Base-by-base conservation (phyloP, 495 filamentous ascomycete species). In the Aspergillus baeticus region DNA sequence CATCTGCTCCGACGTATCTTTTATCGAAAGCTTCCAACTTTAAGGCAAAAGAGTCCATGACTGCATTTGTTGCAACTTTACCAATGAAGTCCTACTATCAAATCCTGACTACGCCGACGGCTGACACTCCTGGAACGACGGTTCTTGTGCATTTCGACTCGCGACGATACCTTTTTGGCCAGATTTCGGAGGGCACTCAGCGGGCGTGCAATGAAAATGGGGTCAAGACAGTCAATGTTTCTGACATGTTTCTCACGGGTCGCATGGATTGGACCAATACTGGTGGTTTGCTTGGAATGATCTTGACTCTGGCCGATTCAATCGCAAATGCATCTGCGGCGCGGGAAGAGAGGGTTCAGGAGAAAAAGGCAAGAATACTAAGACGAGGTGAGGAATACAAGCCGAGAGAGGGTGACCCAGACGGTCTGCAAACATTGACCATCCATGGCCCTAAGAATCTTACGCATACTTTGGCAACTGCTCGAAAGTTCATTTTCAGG, bases 401-500 rank as follows among this genome's bases (percentile, higher is more conserved):
- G 47, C 62, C 55, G 66, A 65, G 53, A 18, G 17, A 52, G 17
- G 23, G 17, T 39, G 50, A n/a, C n/a, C n/a, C n/a, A n/a, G n/a
- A n/a, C n/a, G n/a, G n/a, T n/a, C n/a, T n/a, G n/a, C n/a, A n/a
- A n/a, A n/a, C n/a, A n/a, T 57, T 97, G 55, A 84, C 79, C n/a
- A 69, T 98, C 10, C 87, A 92, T 64, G 92, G 91, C 8, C 80
- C 86, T 6, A 78, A 80, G 51, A 96, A 96, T 68, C 63, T 96
- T 39, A 78, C 81, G 22, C 88, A 97, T 62, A 81, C 82, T 1
- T 64, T 98, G 36, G 92, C 91, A 29, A 89, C 90, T 0, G 84
- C 88, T n/a, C 81, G 94, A 36, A 72, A 84, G 29, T 98, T 96
- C 69, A 80, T 98, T n/a, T 93, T 98, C 65, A 78, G 94, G 22